Percentiles rank a stretch among this genome's conserved stretches.
phyloP scores from a whole-genome alignment of 192 early-diverging fungal species.

The Glomus cerebriforme region DNA sequence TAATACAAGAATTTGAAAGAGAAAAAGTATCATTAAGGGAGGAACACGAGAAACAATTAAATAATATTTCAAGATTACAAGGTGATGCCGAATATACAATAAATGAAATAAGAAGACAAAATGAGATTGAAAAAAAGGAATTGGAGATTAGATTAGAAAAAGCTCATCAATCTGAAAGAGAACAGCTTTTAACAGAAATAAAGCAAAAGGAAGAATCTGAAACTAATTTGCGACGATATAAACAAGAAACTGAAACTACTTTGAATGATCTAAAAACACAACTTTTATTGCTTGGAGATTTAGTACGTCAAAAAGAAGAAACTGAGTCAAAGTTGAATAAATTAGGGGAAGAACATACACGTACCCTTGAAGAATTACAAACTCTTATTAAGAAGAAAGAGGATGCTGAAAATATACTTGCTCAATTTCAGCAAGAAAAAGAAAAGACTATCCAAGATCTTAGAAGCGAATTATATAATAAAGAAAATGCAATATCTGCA shows the following conservation, averaged over 20 bases:
- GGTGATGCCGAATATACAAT: neutral
- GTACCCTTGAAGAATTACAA: neutral
- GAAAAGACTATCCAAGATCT: conserved; percentile 5
- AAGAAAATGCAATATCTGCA: neutral
- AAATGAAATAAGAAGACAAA: neutral
- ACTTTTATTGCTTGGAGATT: neutral
- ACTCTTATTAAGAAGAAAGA: neutral
- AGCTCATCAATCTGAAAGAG: neutral
- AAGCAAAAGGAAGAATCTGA: neutral
- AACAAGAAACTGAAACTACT: neutral
- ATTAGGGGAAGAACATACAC: neutral
- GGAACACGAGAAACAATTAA: neutral
- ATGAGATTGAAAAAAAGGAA: neutral
- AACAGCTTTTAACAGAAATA: neutral
- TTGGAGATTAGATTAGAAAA: neutral
- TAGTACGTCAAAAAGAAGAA: neutral
- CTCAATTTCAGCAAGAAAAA: neutral
- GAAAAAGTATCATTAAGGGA: neutral
- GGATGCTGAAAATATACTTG: neutral
- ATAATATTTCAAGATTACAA: neutral
- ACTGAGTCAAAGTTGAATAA: neutral
- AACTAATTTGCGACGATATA: neutral
- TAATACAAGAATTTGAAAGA: neutral
- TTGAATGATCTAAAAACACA: neutral
- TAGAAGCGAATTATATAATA: neutral